phyloP scores from a whole-genome alignment of 441 rosid species.

The Populus trichocarpa region DNA sequence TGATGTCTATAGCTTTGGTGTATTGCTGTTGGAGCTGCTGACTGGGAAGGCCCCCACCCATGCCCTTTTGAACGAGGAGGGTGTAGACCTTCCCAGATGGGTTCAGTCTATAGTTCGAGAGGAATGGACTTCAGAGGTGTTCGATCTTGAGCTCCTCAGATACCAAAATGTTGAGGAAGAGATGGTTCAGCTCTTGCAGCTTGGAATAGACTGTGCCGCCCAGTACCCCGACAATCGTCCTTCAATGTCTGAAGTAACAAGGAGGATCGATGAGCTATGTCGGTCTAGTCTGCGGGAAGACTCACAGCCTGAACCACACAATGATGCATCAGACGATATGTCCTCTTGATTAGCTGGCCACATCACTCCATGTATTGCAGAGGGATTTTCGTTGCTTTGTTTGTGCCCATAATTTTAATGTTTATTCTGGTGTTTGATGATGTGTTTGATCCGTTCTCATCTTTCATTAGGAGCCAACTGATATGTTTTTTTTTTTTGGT shows the following conservation, averaged over 20 bases:
- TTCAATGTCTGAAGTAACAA: constrained; percentile 58
- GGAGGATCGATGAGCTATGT: constrained; percentile 54
- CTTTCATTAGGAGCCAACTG: constrained; percentile 25
- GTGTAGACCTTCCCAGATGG: constrained; percentile 94
- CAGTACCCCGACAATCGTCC: constrained; percentile 90
- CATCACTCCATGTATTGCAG: constrained; percentile 7
- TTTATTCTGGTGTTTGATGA: constrained; percentile 16
- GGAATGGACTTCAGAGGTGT: constrained; percentile 90
- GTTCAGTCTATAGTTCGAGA: constrained; percentile 82
- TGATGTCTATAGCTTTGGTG: constrained; percentile 93
- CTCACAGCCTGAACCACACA: constrained; percentile 29
- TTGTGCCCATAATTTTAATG: constrained; percentile 22
- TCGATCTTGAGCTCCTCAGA: constrained; percentile 81
- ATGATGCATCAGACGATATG: constrained; percentile 27
- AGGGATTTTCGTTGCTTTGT: constrained; percentile 10
- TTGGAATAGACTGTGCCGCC: constrained; percentile 78
- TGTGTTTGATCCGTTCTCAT: constrained; percentile 13
- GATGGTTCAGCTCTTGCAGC: constrained; percentile 84
- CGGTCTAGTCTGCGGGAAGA: constrained; percentile 32
- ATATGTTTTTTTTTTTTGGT: neutral
- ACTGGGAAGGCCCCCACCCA: constrained; percentile 91
- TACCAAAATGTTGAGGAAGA: constrained; percentile 68
- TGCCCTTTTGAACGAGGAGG: constrained; percentile 81
- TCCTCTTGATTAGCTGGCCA: constrained; percentile 21
- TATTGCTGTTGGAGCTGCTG: constrained; percentile 72